Evolutionary conservation across 768 basidiomycete species (phyloP).

Genomic region (Tylopilus intermedius): DNA sequence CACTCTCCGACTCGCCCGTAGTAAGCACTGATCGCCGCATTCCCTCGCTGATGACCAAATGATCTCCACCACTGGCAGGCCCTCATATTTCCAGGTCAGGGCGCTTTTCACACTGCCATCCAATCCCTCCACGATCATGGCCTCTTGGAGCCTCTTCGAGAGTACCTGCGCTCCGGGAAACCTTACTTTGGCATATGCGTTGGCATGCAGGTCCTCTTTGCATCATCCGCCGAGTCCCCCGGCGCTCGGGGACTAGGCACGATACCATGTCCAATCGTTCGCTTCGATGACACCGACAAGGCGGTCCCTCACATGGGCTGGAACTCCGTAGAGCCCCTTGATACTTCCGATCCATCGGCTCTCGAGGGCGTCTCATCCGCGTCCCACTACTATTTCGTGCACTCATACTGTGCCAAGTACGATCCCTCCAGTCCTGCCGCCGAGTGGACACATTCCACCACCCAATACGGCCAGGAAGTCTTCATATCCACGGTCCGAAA

Average conservation of each 20-base stretch:
- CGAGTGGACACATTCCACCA: constrained; percentile 78
- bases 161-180: constrained; percentile 79
- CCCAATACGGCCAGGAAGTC: constrained; percentile 90
- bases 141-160: constrained; percentile 71
- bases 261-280: constrained; percentile 75
- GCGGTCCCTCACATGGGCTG: constrained; percentile 98
- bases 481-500: constrained; percentile 83
- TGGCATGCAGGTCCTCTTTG: constrained; percentile 95
- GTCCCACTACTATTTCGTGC: constrained; percentile 94
- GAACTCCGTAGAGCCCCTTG: constrained; percentile 70
- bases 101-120: constrained; percentile 87
- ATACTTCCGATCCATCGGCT: constrained; percentile 35
- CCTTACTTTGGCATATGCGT: constrained; percentile 99
- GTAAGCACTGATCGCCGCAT: constrained; percentile 48
- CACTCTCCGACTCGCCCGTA: constrained; percentile 50
- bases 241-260: constrained; percentile 67
- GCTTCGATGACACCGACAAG: constrained; percentile 69
- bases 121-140: constrained; percentile 66
- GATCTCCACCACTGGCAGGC: constrained; percentile 45
- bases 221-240: constrained; percentile 76
- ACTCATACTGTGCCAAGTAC: constrained; percentile 87
- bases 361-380: constrained; percentile 45
- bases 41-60: constrained; percentile 10
- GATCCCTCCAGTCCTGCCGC: constrained; percentile 55
- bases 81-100: constrained; percentile 96